Conservation (phyloP, 768 basidiomycete genomes). For the Galerina sulciceps region DNA sequence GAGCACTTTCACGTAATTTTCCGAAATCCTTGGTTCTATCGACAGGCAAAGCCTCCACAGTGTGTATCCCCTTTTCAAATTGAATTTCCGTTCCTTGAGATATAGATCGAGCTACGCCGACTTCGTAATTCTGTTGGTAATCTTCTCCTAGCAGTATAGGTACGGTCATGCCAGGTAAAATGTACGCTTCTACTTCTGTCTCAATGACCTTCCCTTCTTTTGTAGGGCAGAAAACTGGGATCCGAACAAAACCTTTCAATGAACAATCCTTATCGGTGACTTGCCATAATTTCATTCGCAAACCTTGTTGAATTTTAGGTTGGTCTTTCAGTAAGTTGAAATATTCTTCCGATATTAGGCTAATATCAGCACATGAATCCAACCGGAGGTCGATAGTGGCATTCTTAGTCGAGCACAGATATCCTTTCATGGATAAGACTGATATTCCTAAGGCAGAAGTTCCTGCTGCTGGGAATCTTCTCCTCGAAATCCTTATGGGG, state of each 20-base stretch:
- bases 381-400: neutral
- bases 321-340: neutral
- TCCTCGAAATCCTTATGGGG: neutral
- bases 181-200: neutral
- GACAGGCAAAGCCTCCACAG: neutral
- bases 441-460: neutral
- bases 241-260: neutral
- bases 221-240: neutral
- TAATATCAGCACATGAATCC: constrained; percentile 1
- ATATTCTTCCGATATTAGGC: neutral
- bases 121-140: neutral
- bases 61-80: neutral
- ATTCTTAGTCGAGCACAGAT: neutral
- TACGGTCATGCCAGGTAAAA: neutral
- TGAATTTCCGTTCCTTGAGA: neutral
- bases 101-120: neutral
- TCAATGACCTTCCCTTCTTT: neutral
- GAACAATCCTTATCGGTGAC: neutral
- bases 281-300: neutral
- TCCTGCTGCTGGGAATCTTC: neutral
- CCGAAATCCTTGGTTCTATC: neutral
- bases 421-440: neutral
- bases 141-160: neutral
- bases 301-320: neutral
- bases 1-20: neutral